phyloP scores from a whole-genome alignment of 805 yeast genomes.

The Candida sphagnicola region DNA sequence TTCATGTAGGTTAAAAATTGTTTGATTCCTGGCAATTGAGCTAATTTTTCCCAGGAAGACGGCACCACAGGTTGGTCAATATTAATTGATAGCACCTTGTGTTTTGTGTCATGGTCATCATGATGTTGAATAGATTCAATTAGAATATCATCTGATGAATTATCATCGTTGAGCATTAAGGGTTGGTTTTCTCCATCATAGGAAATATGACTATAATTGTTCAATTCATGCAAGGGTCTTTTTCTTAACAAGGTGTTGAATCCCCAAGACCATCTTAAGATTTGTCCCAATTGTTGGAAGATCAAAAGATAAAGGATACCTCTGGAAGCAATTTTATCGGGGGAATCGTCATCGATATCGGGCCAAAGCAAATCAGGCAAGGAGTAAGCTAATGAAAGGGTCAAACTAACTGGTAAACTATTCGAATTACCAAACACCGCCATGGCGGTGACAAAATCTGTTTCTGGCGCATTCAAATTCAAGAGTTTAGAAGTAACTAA shows the following conservation, averaged over 20 bases:
- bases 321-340: constrained; percentile 71
- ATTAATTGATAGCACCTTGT: no score
- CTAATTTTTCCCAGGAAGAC: constrained; percentile 5
- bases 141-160: background rate
- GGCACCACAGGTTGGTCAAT: no score
- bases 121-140: background rate
- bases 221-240: constrained; percentile 37
- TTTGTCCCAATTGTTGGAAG: constrained; percentile 81
- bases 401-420: constrained; percentile 88
- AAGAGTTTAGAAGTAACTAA: constrained; percentile 48
- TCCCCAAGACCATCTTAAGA: constrained; percentile 86
- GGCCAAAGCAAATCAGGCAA: constrained; percentile 77
- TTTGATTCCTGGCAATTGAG: constrained; percentile 7
- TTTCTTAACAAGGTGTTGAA: constrained; percentile 63
- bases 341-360: constrained; percentile 58
- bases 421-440: constrained; percentile 95
- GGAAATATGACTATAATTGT: constrained; percentile 12
- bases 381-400: constrained; percentile 72
- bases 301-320: constrained; percentile 71
- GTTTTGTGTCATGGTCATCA: background rate
- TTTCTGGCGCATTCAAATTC: constrained; percentile 64
- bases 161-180: background rate
- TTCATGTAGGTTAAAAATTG: constrained; percentile 52
- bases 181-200: background rate
- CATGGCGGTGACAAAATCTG: constrained; percentile 94